Conservation (phyloP, 2,329 filamentous ascomycete genomes). For the Aureobasidium uvarum region DNA sequence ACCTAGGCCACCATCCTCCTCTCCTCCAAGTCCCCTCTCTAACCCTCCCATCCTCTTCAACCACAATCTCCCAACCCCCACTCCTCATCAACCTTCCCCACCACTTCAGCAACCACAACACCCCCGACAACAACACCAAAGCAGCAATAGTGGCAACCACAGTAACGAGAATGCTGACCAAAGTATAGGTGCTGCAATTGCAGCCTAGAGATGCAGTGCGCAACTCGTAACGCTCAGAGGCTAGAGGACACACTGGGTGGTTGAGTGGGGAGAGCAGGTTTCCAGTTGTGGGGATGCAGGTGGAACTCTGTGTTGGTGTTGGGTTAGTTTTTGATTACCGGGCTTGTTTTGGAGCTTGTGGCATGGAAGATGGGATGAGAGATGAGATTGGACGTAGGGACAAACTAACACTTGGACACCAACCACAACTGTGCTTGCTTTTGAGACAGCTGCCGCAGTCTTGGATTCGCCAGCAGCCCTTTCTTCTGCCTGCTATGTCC, state of each 20-base stretch:
- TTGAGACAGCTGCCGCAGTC: constrained; percentile 37
- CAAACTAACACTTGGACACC: constrained; percentile 45
- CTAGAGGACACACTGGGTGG: constrained; percentile 37
- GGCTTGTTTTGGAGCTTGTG: not conserved
- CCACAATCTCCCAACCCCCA: constrained; percentile 24
- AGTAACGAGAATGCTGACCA: constrained; percentile 46
- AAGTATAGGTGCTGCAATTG: constrained; percentile 48
- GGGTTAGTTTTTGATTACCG: not conserved
- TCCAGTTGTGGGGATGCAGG: constrained; percentile 44
- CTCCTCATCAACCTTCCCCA: not conserved
- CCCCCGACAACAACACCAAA: constrained; percentile 31
- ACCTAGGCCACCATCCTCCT: not conserved
- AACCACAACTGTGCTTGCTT: constrained; percentile 41
- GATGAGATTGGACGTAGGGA: not conserved
- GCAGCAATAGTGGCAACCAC: constrained; percentile 45
- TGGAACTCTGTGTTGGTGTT: constrained; percentile 37
- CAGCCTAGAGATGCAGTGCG: constrained; percentile 47
- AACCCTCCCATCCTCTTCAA: constrained; percentile 21
- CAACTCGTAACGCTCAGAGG: constrained; percentile 48
- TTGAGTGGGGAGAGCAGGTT: constrained; percentile 44
- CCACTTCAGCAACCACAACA: constrained; percentile 38
- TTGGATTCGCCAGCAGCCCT: constrained; percentile 37
- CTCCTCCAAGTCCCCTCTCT: constrained; percentile 14
- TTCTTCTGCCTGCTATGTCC: constrained; percentile 2
- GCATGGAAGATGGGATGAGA: not conserved